Evolutionary conservation across 495 filamentous ascomycete species (phyloP).

Genomic region (Aspergillus carlsbadensis): DNA sequence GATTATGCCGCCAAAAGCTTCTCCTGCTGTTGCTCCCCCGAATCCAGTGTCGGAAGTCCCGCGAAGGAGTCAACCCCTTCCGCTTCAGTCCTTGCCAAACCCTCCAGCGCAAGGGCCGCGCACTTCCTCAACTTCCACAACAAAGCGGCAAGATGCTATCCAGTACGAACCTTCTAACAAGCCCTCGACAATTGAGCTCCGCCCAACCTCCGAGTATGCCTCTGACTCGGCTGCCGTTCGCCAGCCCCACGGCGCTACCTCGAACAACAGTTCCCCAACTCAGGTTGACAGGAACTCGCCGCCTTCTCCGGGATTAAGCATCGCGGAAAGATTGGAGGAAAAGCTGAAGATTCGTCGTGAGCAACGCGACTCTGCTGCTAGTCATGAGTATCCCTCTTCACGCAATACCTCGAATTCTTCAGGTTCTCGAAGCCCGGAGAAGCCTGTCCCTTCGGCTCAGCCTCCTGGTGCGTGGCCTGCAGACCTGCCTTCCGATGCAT

Average conservation of each 20-base stretch:
- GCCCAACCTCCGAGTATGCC: slow-evolving; percentile 20
- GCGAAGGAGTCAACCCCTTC: background rate
- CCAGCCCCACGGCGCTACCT: background rate
- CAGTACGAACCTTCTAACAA: slow-evolving; percentile 3
- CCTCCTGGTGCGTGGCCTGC: slow-evolving; percentile 2
- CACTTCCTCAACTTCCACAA: slow-evolving; percentile 2
- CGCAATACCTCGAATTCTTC: background rate
- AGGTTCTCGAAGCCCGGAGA: background rate
- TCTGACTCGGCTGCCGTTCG: slow-evolving; percentile 28
- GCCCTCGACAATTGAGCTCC: background rate
- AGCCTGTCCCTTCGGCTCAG: background rate
- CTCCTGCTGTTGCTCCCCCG: background rate
- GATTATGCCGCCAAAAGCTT: background rate
- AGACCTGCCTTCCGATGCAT: background rate
- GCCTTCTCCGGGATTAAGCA: slow-evolving; percentile 21
- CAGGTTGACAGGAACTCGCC: background rate
- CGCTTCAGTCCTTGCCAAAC: background rate
- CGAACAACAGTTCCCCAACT: background rate
- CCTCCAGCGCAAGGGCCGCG: slow-evolving; percentile 3
- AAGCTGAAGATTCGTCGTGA: slow-evolving; percentile 33
- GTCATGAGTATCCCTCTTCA: slow-evolving; percentile 3
- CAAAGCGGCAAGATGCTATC: slow-evolving; percentile 26
- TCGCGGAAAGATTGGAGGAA: slow-evolving; percentile 40
- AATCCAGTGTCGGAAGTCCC: background rate
- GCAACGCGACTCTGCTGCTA: slow-evolving; percentile 20